Conservation (phyloP, 2,329 filamentous ascomycete genomes). For the Dissoconium aciculare region DNA sequence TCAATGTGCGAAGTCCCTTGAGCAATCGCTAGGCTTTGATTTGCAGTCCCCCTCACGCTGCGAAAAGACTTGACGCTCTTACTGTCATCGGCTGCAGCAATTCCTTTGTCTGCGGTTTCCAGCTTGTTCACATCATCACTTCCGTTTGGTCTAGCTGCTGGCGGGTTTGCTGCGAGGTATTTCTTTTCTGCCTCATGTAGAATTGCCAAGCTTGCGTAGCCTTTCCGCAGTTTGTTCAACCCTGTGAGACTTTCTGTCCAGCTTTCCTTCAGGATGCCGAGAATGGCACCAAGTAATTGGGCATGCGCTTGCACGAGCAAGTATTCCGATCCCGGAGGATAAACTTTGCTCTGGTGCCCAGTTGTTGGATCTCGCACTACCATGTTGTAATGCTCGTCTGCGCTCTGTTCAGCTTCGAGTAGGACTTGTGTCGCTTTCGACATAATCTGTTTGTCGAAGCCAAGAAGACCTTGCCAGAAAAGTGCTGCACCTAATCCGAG, state of each 20-base stretch:
- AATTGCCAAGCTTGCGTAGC: conserved; percentile 65
- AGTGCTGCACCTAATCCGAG: conserved; percentile 66
- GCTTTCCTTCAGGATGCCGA: conserved; percentile 83
- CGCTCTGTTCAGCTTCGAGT: conserved; percentile 58
- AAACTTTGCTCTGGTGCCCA: conserved; percentile 47
- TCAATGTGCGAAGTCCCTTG: conserved; percentile 32
- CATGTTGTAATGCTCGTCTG: conserved; percentile 60
- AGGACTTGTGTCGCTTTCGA: conserved; percentile 62
- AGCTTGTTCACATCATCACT: neutral
- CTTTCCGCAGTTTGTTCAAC: conserved; percentile 85
- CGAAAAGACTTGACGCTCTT: neutral
- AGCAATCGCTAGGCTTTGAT: neutral
- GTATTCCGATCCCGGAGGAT: conserved; percentile 74
- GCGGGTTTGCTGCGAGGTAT: conserved; percentile 29
- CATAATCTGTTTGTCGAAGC: conserved; percentile 87
- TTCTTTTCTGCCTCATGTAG: conserved; percentile 62
- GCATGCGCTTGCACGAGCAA: conserved; percentile 70
- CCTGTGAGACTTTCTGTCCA: conserved; percentile 79
- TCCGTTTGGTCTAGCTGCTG: neutral
- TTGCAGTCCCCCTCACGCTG: too few relatives aligned
- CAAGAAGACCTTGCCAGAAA: conserved; percentile 74
- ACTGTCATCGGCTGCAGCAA: neutral
- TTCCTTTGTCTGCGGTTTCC: neutral
- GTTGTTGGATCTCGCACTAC: conserved; percentile 40
- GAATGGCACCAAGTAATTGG: conserved; percentile 77